Evolutionary conservation across 2,329 filamentous ascomycete species (phyloP).

Genomic region (Diaporthe vaccinii): DNA sequence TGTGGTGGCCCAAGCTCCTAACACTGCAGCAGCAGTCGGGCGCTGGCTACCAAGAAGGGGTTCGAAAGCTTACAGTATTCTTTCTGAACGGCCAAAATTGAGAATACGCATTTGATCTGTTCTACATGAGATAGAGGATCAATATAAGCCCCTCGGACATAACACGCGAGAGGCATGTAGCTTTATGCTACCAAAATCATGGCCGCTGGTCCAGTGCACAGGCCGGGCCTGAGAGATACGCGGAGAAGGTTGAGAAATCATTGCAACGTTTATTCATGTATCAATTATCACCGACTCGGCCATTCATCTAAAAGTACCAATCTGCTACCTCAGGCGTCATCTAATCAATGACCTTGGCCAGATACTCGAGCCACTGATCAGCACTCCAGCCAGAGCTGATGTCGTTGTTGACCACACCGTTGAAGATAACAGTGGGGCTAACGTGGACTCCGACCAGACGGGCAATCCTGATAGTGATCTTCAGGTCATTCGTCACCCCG

Average conservation of each 20-base stretch:
- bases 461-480: conserved; percentile 84
- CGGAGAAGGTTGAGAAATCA: neutral
- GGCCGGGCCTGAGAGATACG: neutral
- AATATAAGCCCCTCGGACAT: neutral
- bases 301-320: neutral
- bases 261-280: neutral
- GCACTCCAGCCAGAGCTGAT: conserved; percentile 84
- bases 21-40: too few species aligned
- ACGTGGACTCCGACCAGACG: conserved; percentile 88
- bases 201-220: neutral
- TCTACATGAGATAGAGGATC: neutral
- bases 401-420: conserved; percentile 84
- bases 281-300: neutral
- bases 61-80: neutral
- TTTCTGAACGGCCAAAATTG: neutral
- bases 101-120: neutral
- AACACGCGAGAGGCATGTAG: too few species aligned
- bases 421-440: conserved; percentile 89
- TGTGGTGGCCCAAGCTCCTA: conserved; percentile 35
- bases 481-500: conserved; percentile 85
- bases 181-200: neutral
- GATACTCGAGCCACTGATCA: conserved; percentile 89
- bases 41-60: neutral
- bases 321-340: neutral
- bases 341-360: conserved; percentile 69